Evolutionary conservation across 2,329 filamentous ascomycete genomes (phyloP), one percentile per base, ranked within the genome.

Genomic region (Cladophialophora carrionii): DNA sequence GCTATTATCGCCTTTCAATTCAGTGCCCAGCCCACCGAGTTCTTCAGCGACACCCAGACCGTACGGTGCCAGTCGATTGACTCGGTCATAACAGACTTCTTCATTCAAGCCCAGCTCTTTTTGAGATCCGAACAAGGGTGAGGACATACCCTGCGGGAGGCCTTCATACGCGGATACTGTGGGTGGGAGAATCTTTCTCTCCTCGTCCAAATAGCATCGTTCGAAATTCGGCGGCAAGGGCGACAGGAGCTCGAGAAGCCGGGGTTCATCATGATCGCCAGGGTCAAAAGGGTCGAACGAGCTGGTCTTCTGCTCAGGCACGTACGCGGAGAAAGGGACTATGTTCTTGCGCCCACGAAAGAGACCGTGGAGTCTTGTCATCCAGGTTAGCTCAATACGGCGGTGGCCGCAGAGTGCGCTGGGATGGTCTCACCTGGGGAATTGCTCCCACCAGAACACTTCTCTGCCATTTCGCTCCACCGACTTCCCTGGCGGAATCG

Each of bases 81-180:
- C 84, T 43, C 88, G 80, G 74, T 90, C 88, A 71, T 87, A 89
- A 76, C 88, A 90, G 17, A 90, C 72, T 65, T 87, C 84, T 17
- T 80, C 80, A 61, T 90, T 85, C 53, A 91, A 80, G 14, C 82
- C 84, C 57, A 90, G 76, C 4, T 83, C 78, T 29, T 84, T 79
- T 72, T 87, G 87, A 69, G 86, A 86, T 24, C 89, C 89, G 61
- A 91, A 84, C 37, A 84, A 80, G 2, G 88, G 83, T n/a, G 64
- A 64, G 8, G 56, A 43, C 64, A 72, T 68, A 12, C 70, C 68
- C 53, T 69, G 69, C 3, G 70, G 70, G 41, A 71, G 41, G 12
- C 70, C 70, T 26, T 64, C n/a, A 41, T 71, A 70, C 43, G 70
- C 66, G 5, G 61, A 65, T 49, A 69, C 61, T 20, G 34, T 53